Base-by-base conservation (phyloP, 805 yeast genomes). In the Schwanniomyces yamadae region DNA sequence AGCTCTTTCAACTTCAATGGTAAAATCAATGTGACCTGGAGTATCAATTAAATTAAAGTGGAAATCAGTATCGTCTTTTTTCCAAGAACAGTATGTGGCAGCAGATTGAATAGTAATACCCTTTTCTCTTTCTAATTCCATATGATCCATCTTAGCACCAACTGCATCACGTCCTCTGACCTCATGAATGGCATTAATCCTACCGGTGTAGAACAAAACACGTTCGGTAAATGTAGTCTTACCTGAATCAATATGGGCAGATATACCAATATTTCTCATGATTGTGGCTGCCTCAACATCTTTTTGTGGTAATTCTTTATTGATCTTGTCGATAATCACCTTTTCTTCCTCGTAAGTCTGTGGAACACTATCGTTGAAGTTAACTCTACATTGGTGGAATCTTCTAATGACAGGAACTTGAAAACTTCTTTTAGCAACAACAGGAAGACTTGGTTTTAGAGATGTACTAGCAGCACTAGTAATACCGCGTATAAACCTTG, bases 51-150 rank as follows among this genome's bases (percentile, higher is more conserved):
- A 74, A 62, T 93, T 93, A 71, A 90, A 89, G 61, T 88, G 96
- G 61, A 80, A 91, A 43, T 74, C 72, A 44, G 71, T 62, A 29
- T 68, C 61, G 37, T 77, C 82, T 57, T 85, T 86, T 40, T 82
- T 82, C 99, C 99, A 93, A 33, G 95, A 82, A 71, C 98, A 91
- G 69, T 86, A 93, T 2, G 99, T 93, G 23, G 99, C 99, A 45
- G 99, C 99, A 42, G 96, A 88, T 67, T 93, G 99, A 59, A 93
- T 93, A 34, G 99, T 93, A 56, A 93, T 93, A 64, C 99, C 99
- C 61, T 93, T 93, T 64, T 93, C 99, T 60, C 99, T 81, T 67
- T 93, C 99, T 49, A 93, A 74, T 52, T 93, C 99, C 99, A 93
- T 93, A 42, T 90, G 91, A 64, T 93, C 99, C 99, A 93, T 93